Evolutionary conservation across 2,329 filamentous ascomycete genomes (phyloP), one percentile per base, ranked within the genome.

Genomic region (Bipolaris sorokiniana): DNA sequence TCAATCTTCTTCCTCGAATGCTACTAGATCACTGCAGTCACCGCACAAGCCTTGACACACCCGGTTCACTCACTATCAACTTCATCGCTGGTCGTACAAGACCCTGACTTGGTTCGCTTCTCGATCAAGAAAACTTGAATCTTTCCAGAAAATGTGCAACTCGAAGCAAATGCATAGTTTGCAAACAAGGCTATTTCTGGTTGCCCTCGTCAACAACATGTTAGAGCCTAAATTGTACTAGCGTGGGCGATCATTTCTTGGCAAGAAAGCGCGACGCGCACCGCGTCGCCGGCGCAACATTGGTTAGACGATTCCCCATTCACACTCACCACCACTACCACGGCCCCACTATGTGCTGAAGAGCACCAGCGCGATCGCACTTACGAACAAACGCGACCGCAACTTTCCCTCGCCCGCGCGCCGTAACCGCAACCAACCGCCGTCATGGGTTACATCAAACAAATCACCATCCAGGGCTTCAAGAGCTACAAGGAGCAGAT

Each of bases 401-500:
- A 16, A 22, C 16, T n/a, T n/a, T 16, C 34, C n/a, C 10, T 22
- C n/a, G 23, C 22, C 7, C 33, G 34, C 34, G 41, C 47, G 20
- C 37, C 34, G 33, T 16, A 52, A 44, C 26, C 48, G 60, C 52
- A 56, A 54, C 10, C 44, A 47, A 41, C 62, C 66, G 63, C 60
- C 61, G 58, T 54, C 18, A 76, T 76, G 73, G 72, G 72, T 33
- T 95, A 96, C 83, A 97, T 99, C 85, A 99, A 99, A 80, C 95
- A 99, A 82, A 97, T 98, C 78, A 98, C 97, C 78, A 98, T 99
- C 76, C 95, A 99, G 79, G 95, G 95, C 87, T 99, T 99, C 82
- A 99, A 99, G 82, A 97, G 93, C 85, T 99, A 99, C 87, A 99
- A 99, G 84, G 94, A 99, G 75, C 96, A 99, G 78, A 98, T 92